A percentile compares a stretch with the other conserved stretches of the same genome.
These are phyloP conservation scores for Theileria orientalis DNA, from an alignment of 169 alveolate genomes.

Conservation along the genomic window DNA sequence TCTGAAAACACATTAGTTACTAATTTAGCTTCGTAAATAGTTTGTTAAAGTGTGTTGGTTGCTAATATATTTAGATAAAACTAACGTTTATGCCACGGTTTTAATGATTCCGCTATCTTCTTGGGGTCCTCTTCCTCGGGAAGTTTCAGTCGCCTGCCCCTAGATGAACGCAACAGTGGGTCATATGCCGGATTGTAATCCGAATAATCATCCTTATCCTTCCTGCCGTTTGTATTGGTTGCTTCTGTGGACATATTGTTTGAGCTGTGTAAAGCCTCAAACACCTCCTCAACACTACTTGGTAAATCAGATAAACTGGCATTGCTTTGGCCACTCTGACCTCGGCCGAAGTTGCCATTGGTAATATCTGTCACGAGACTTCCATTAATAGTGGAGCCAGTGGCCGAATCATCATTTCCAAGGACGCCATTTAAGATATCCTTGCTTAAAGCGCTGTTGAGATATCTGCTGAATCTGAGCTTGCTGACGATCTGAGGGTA, in stretches of 20 bases:
- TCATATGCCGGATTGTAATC: no score
- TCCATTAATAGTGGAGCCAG: background rate
- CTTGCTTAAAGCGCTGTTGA: background rate
- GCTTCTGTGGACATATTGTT: no score
- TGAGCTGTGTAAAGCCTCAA: no score
- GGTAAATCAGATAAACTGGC: no score
- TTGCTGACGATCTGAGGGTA: background rate
- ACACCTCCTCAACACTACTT: no score
- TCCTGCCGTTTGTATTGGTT: no score
- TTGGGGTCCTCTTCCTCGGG: constrained; percentile 12
- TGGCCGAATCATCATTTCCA: background rate
- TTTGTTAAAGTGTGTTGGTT: background rate
- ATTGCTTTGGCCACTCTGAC: no score
- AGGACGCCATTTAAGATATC: background rate
- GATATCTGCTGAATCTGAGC: background rate
- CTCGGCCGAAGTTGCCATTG: no score
- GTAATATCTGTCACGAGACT: background rate
- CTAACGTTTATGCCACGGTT: constrained; percentile 29
- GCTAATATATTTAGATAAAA: background rate
- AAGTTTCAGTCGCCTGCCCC: no score
- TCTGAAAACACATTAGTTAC: constrained; percentile 4
- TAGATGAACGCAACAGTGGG: no score
- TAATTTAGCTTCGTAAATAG: background rate
- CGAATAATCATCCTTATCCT: no score
- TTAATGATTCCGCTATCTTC: constrained; percentile 15